phyloP scores from a whole-genome alignment of 257 asterid species.

The Echium plantagineum region DNA sequence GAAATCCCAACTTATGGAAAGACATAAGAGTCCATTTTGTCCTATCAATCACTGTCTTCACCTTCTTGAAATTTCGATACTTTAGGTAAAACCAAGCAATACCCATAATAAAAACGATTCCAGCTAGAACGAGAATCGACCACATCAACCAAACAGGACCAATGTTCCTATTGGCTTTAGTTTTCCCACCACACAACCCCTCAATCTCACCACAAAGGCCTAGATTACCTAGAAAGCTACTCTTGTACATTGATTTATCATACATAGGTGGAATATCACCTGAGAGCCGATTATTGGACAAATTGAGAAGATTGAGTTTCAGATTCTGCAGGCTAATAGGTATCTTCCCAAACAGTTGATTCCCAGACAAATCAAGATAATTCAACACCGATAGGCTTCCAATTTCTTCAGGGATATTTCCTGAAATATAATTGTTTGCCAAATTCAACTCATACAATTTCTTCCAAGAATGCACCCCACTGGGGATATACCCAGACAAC shows the following conservation, averaged over 20 bases:
- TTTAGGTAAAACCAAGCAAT: slow-evolving; percentile 53
- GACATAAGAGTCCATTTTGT: slow-evolving; percentile 96
- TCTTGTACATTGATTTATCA: slow-evolving; percentile 64
- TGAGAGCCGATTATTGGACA: slow-evolving; percentile 66
- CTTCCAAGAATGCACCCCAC: slow-evolving; percentile 54
- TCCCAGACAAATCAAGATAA: slow-evolving; percentile 86
- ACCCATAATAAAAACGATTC: slow-evolving; percentile 51
- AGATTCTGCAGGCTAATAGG: slow-evolving; percentile 66
- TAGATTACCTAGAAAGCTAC: slow-evolving; percentile 73
- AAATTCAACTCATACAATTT: slow-evolving; percentile 74
- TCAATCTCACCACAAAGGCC: slow-evolving; percentile 75
- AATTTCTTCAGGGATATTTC: slow-evolving; percentile 66
- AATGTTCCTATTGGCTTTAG: slow-evolving; percentile 17
- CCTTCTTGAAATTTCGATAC: slow-evolving; percentile 38
- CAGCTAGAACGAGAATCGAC: slow-evolving; percentile 48
- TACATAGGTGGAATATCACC: slow-evolving; percentile 72
- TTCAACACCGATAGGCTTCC: slow-evolving; percentile 62
- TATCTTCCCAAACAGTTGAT: slow-evolving; percentile 53
- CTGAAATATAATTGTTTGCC: slow-evolving; percentile 62
- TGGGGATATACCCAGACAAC: slow-evolving; percentile 59
- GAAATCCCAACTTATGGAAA: slow-evolving; percentile 71
- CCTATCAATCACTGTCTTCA: slow-evolving; percentile 39
- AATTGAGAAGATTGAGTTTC: slow-evolving; percentile 76
- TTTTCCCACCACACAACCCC: slow-evolving; percentile 55
- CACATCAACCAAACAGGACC: slow-evolving; percentile 60